These are phyloP conservation scores for Scedosporium minutisporum DNA, from an alignment of 2,329 filamentous ascomycete genomes.

Conservation along the genomic window DNA sequence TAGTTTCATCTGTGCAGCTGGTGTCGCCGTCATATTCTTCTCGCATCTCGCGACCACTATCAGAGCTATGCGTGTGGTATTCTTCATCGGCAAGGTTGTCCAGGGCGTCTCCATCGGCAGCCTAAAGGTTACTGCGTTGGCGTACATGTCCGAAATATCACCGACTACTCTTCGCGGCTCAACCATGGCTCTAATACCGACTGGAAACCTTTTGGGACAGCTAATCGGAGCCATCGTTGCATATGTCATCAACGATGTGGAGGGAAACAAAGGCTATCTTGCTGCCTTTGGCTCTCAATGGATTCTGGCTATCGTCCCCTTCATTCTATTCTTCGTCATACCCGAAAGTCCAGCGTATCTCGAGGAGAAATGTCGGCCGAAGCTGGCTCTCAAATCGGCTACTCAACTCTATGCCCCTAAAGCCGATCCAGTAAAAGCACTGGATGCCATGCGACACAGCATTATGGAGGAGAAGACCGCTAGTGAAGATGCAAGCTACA, in stretches of 20 bases:
- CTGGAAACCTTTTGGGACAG: slow-evolving; percentile 17
- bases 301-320: neutral
- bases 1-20: slow-evolving; percentile 15
- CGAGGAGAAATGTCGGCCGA: neutral
- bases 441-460: slow-evolving; percentile 11
- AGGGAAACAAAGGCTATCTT: neutral
- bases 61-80: slow-evolving; percentile 13
- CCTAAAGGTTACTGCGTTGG: slow-evolving; percentile 16
- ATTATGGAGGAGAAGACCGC: slow-evolving; percentile 33
- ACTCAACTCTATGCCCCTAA: neutral
- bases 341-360: neutral
- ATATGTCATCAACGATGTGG: neutral
- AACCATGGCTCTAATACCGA: slow-evolving; percentile 19
- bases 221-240: slow-evolving; percentile 11
- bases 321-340: neutral
- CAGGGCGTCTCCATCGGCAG: slow-evolving; percentile 18
- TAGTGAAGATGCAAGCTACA: slow-evolving; percentile 23
- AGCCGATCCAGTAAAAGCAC: neutral
- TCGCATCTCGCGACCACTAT: slow-evolving; percentile 12
- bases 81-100: slow-evolving; percentile 16
- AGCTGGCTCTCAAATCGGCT: neutral
- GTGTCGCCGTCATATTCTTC: slow-evolving; percentile 18
- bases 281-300: neutral
- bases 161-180: slow-evolving; percentile 17
- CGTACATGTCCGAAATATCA: slow-evolving; percentile 28